Evolutionary conservation across 1,284 basidiomycete genomes (phyloP).

Genomic region (Ustilago curta): DNA sequence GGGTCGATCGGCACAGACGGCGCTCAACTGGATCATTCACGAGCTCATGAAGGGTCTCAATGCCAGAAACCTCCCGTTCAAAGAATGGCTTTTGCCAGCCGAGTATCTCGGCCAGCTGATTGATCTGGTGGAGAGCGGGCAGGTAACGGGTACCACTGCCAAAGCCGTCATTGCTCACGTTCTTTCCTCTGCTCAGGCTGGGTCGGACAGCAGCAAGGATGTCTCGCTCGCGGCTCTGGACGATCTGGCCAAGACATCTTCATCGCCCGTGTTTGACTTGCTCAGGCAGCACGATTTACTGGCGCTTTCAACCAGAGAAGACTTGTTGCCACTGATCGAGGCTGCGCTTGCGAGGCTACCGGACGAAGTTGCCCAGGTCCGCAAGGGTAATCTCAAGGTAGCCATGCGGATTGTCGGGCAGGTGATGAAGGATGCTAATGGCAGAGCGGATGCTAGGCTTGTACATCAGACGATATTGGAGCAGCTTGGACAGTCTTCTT

Average conservation of each 20-base stretch:
- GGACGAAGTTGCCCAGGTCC: constrained; percentile 78
- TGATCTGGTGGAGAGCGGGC: constrained; percentile 77
- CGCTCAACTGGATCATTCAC: constrained; percentile 80
- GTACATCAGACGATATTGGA: constrained; percentile 43
- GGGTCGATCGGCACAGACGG: constrained; percentile 70
- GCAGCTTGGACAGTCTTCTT: constrained; percentile 21
- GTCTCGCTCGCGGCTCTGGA: constrained; percentile 18
- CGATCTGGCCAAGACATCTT: constrained; percentile 4
- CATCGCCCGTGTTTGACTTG: constrained; percentile 36
- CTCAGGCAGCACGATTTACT: constrained; percentile 34
- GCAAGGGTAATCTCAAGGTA: constrained; percentile 82
- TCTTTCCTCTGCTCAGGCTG: constrained; percentile 27
- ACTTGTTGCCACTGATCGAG: constrained; percentile 72
- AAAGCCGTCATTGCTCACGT: constrained; percentile 62
- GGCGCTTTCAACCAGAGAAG: constrained; percentile 33
- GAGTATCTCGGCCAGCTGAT: constrained; percentile 81
- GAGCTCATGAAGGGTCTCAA: constrained; percentile 60
- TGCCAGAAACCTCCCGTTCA: constrained; percentile 49
- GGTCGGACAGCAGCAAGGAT: not conserved
- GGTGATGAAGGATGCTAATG: constrained; percentile 86
- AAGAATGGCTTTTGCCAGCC: constrained; percentile 60
- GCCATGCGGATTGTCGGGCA: constrained; percentile 87
- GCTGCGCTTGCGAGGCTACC: constrained; percentile 79
- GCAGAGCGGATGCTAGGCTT: constrained; percentile 77
- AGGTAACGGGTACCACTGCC: constrained; percentile 74